These are phyloP conservation scores for Trichoderma gracile DNA, from an alignment of 2,329 filamentous ascomycete species.

Conservation along the genomic window DNA sequence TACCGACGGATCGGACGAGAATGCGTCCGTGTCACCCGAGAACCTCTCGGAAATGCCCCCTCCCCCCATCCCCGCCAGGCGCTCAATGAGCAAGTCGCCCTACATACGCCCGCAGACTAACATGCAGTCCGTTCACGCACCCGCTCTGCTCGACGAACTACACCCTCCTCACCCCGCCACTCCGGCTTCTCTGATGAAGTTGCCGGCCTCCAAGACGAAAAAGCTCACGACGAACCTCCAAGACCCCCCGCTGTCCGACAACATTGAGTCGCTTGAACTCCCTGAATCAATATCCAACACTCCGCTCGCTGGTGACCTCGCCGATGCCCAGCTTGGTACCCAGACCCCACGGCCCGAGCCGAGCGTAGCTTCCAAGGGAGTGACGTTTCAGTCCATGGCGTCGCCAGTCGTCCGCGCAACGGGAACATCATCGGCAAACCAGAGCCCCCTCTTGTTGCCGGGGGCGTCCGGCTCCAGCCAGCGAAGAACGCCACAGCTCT, in stretches of 20 bases:
- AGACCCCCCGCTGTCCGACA: conserved; percentile 50
- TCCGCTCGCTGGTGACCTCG: conserved; percentile 34
- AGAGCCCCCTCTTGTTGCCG: conserved; percentile 64
- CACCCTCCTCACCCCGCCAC: conserved; percentile 68
- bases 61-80: conserved; percentile 65
- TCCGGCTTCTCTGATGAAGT: conserved; percentile 83
- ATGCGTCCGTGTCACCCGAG: conserved; percentile 65
- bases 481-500: conserved; percentile 57
- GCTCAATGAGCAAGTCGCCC: conserved; percentile 66
- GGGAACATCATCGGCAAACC: conserved; percentile 55
- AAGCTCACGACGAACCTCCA: conserved; percentile 45
- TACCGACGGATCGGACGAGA: conserved; percentile 62
- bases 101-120: conserved; percentile 59
- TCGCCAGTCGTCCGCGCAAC: conserved; percentile 51
- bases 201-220: conserved; percentile 58
- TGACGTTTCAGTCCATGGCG: conserved; percentile 51
- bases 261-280: conserved; percentile 63
- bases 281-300: conserved; percentile 64
- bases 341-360: conserved; percentile 42
- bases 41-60: conserved; percentile 66
- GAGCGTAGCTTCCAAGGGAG: conserved; percentile 48
- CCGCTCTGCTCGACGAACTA: conserved; percentile 16
- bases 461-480: conserved; percentile 49
- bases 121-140: conserved; percentile 25
- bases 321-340: conserved; percentile 43